Evolutionary conservation across 768 basidiomycete species (phyloP), one percentile per base, ranked within the genome.

Genomic region (Myochromella boudieri): DNA sequence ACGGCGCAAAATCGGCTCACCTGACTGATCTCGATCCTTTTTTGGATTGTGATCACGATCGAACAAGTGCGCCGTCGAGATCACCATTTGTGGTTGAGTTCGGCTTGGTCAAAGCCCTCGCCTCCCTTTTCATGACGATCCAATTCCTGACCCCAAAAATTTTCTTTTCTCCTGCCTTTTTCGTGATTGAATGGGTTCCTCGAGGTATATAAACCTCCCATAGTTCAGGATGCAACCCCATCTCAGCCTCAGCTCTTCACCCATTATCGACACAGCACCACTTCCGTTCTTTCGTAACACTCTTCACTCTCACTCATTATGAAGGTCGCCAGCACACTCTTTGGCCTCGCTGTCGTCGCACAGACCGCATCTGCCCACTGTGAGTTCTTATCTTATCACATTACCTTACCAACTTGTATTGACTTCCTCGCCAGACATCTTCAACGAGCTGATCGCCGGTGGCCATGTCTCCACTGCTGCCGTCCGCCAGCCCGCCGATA

Each of bases 401-500:
- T 34, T 45, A 37, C 21, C 9, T 7, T 11, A 24, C 32, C 28
- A 29, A 7, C 14, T 37, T 2, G n/a, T n/a, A n/a, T n/a, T n/a
- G 1, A n/a, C 6, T 21, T 29, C 14, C 3, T 42, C 67, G 12
- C n/a, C 34, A 68, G 68, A 68, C 51, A 68, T 69, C 51, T 68
- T 63, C 55, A 59, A 51, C n/a, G 59, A 60, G 1, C 56, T 69
- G 32, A 53, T 65, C 39, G 48, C 61, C 17, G 60, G 59, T 26
- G 47, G 42, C 24, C 50, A 54, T 20, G 44, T 50, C 10, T 60
- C 64, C 11, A 54, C 52, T 9, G 59, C 58, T 9, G 63, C 64
- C 41, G 60, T 74, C 24, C 71, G 72, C 33, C 51, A 65, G 22
- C 68, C 72, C 1, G 55, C 65, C 10, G 69, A 61, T 60, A 74